phyloP scores from a whole-genome alignment of 2,329 filamentous ascomycete species.

The Aspergillus unguis region DNA sequence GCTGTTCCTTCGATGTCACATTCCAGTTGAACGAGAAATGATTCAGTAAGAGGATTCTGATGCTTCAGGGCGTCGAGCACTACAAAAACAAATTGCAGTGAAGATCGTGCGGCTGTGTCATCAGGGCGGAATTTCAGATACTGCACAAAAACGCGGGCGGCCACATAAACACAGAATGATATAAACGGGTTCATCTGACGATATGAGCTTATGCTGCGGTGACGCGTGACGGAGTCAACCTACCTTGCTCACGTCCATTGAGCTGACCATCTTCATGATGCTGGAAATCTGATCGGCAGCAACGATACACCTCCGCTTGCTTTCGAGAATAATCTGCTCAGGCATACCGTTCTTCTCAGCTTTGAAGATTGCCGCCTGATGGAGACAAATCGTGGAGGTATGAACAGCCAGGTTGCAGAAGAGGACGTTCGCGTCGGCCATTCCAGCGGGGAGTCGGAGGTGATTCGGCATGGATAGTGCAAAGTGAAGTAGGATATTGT shows the following conservation, averaged over 20 bases:
- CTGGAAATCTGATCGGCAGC: conserved; percentile 90
- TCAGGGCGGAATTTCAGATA: conserved; percentile 92
- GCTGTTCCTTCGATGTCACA: conserved; percentile 71
- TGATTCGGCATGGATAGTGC: conserved; percentile 76
- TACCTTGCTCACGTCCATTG: conserved; percentile 79
- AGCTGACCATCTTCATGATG: conserved; percentile 92
- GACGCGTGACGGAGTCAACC: conserved; percentile 34
- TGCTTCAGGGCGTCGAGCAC: conserved; percentile 87
- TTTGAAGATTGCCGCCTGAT: conserved; percentile 97
- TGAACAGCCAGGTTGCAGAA: conserved; percentile 98
- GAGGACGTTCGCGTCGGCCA: conserved; percentile 77
- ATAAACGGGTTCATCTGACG: conserved; percentile 88
- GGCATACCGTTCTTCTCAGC: conserved; percentile 84
- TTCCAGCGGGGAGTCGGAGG: conserved; percentile 72
- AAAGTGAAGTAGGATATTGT: conserved; percentile 85
- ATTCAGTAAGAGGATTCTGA: conserved; percentile 87
- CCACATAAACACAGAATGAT: conserved; percentile 94
- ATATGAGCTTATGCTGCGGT: conserved; percentile 18
- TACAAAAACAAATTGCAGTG: conserved; percentile 82
- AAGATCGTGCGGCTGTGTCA: conserved; percentile 71
- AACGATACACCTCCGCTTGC: conserved; percentile 87
- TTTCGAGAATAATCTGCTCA: conserved; percentile 74
- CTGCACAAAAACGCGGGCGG: conserved; percentile 90
- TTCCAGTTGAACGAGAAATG: conserved; percentile 88
- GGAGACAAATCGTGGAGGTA: conserved; percentile 93